Conservation (phyloP, 2,329 filamentous ascomycete species). For the Cylindrodendrum hubeiense region DNA sequence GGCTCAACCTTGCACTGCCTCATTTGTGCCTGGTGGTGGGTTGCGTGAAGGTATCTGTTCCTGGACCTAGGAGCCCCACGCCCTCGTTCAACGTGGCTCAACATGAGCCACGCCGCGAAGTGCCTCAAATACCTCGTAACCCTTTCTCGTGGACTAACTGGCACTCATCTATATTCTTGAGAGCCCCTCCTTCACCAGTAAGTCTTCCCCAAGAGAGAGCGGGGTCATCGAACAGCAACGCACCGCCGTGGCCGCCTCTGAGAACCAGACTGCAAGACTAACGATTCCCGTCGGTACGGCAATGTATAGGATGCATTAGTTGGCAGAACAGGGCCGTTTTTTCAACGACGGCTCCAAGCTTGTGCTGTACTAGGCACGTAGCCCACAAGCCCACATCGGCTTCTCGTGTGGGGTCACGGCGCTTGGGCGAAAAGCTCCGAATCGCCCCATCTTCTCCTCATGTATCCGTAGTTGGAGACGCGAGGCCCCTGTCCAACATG, state of each 20-base stretch:
- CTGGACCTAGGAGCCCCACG: neutral
- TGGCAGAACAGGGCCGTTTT: conserved; percentile 3
- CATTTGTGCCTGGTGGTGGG: neutral
- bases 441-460: neutral
- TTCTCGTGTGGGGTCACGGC: conserved; percentile 5
- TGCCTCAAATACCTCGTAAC: neutral
- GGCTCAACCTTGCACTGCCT: neutral
- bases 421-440: neutral
- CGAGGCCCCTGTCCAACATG: neutral
- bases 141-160: neutral
- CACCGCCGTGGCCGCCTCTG: neutral
- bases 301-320: conserved; percentile 22
- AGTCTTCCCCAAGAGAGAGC: neutral
- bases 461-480: conserved; percentile 1
- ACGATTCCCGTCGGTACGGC: conserved; percentile 20
- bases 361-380: neutral
- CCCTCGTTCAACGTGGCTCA: neutral
- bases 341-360: conserved; percentile 11
- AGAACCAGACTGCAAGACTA: conserved; percentile 17
- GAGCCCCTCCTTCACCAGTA: neutral
- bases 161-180: neutral
- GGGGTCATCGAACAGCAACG: neutral
- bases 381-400: neutral
- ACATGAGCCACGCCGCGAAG: neutral
- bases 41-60: neutral